Conservation (phyloP, 1,284 basidiomycete genomes). For the Earliella scabrosa region DNA sequence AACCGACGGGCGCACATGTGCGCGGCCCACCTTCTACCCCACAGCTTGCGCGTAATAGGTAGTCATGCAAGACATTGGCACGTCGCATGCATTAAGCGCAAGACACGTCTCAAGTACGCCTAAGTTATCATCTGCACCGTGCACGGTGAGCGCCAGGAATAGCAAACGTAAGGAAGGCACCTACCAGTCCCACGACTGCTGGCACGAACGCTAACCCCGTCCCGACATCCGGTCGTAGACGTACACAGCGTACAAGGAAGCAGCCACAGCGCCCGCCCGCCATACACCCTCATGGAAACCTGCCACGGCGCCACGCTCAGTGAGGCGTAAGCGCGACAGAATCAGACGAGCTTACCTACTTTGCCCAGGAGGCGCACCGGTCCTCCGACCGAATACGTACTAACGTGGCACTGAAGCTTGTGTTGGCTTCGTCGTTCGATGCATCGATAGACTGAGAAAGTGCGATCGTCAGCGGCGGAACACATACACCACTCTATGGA, state of each 20-base stretch:
- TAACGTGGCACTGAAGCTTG: background rate
- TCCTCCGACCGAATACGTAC: background rate
- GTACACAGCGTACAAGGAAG: background rate
- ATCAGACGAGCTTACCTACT: too few species aligned
- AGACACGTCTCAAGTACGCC: background rate
- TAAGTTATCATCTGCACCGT: background rate
- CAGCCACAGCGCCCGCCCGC: background rate
- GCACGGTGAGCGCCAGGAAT: background rate
- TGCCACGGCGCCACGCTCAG: background rate
- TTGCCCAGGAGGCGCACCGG: too few species aligned
- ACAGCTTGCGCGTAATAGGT: background rate
- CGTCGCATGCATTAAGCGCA: conserved; percentile 2
- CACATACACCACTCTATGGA: background rate
- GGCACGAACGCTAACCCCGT: background rate
- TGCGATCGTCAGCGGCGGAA: background rate
- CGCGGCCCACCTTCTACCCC: background rate
- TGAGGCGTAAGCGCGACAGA: too few species aligned
- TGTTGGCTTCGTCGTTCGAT: background rate
- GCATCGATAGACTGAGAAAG: background rate
- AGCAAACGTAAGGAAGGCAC: conserved; percentile 8
- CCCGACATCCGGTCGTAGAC: conserved; percentile 1
- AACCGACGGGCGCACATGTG: background rate
- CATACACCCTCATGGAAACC: background rate
- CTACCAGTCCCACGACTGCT: conserved; percentile 8
- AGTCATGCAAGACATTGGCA: background rate